A percentile compares a stretch with the other conserved stretches of the same genome.
phyloP scores from a whole-genome alignment of 495 filamentous ascomycete genomes.

The Penicillium angulare region DNA sequence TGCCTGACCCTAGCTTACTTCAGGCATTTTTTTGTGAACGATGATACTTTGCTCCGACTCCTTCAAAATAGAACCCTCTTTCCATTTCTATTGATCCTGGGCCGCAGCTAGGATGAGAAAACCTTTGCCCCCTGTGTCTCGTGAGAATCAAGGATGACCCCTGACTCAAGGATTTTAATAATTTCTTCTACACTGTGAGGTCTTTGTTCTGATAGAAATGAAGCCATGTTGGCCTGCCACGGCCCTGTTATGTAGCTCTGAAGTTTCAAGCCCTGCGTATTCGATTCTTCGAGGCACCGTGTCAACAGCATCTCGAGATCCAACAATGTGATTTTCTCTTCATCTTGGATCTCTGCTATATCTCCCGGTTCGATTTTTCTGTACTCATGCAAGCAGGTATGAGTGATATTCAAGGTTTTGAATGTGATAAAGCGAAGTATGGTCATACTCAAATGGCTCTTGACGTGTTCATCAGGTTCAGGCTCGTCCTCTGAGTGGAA shows the following conservation, averaged over 20 bases:
- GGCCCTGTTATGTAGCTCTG: conserved; percentile 2
- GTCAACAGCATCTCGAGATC: conserved; percentile 6
- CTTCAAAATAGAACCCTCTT: too few species aligned
- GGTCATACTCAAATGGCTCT: background rate
- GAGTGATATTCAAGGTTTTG: conserved; percentile 4
- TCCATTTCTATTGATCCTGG: background rate
- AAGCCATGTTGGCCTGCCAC: conserved; percentile 5
- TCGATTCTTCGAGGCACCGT: background rate
- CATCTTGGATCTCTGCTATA: conserved; percentile 11
- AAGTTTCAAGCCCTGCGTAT: background rate
- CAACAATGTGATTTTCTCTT: conserved; percentile 2
- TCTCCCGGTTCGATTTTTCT: conserved; percentile 5
- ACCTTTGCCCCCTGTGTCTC: background rate
- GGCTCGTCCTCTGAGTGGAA: too few species aligned
- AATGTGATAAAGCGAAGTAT: conserved; percentile 11
- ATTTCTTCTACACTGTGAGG: background rate
- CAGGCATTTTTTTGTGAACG: too few species aligned
- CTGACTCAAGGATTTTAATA: background rate
- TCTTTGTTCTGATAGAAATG: conserved; percentile 3
- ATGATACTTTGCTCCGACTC: too few species aligned
- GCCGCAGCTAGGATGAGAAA: background rate
- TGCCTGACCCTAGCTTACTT: too few species aligned
- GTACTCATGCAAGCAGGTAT: conserved; percentile 9
- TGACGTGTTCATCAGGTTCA: background rate
- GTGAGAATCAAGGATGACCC: conserved; percentile 8